Evolutionary conservation across 768 basidiomycete species (phyloP).

Genomic region (Chalciporus pseudorubinellus): DNA sequence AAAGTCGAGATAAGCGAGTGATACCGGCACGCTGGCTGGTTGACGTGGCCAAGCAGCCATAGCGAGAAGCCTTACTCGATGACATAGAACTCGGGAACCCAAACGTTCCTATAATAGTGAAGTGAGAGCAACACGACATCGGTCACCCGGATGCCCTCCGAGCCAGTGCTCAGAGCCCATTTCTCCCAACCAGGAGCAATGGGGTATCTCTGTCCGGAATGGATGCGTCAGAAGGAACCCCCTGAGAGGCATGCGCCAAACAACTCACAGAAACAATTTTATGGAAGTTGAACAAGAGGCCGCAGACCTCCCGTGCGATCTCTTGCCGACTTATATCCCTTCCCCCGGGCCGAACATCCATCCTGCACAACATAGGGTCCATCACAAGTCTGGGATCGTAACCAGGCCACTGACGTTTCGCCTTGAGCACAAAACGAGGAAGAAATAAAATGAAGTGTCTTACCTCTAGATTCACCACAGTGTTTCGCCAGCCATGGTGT

Average conservation of each 20-base stretch:
- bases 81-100: slow-evolving; percentile 31
- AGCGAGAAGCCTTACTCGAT: slow-evolving; percentile 17
- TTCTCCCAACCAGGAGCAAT: slow-evolving; percentile 13
- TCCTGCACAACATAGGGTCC: slow-evolving; percentile 12
- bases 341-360: slow-evolving; percentile 9
- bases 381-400: slow-evolving; percentile 1
- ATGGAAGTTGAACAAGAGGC: slow-evolving; percentile 10
- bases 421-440: neutral
- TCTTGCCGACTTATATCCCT: slow-evolving; percentile 19
- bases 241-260: neutral
- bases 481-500: slow-evolving; percentile 20
- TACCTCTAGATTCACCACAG: slow-evolving; percentile 21
- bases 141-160: slow-evolving; percentile 13
- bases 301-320: slow-evolving; percentile 17
- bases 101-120: slow-evolving; percentile 28
- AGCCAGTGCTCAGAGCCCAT: slow-evolving; percentile 19
- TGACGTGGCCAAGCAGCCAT: too few relatives aligned
- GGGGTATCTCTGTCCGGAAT: slow-evolving; percentile 2
- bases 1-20: neutral
- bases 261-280: slow-evolving; percentile 7
- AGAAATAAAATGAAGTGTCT: neutral
- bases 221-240: neutral
- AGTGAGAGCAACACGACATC: slow-evolving; percentile 22
- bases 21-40: neutral
- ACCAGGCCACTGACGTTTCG: slow-evolving; percentile 22